Conservation (phyloP, 768 basidiomycete genomes). For the Lactarius evosmus region DNA sequence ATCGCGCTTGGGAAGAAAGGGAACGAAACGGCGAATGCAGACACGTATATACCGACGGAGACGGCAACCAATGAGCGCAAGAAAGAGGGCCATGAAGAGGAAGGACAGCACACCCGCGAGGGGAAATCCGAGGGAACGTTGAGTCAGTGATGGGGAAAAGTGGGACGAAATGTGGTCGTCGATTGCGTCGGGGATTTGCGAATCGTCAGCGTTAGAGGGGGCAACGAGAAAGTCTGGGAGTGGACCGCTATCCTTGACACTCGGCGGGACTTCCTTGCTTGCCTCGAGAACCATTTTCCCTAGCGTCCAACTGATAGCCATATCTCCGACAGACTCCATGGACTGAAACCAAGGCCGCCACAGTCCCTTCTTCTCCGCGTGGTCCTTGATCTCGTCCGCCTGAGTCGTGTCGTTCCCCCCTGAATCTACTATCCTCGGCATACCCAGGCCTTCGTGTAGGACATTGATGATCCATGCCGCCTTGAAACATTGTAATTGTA, state of each 20-base stretch:
- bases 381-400: constrained; percentile 65
- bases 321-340: constrained; percentile 85
- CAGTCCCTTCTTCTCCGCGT: constrained; percentile 81
- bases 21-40: constrained; percentile 33
- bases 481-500: constrained; percentile 99
- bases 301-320: constrained; percentile 96
- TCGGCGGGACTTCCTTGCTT: constrained; percentile 71
- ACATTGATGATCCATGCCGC: constrained; percentile 98
- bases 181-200: constrained; percentile 56
- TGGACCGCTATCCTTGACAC: constrained; percentile 47
- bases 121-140: constrained; percentile 70
- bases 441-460: constrained; percentile 91
- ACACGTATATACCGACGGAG: constrained; percentile 55
- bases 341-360: constrained; percentile 87
- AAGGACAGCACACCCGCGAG: constrained; percentile 61
- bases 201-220: constrained; percentile 42
- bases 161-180: constrained; percentile 66
- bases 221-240: constrained; percentile 55
- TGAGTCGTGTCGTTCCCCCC: constrained; percentile 73
- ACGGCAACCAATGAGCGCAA: constrained; percentile 49
- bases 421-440: constrained; percentile 86
- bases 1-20: constrained; percentile 28
- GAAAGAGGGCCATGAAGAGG: constrained; percentile 41
- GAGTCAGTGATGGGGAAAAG: constrained; percentile 58
- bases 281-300: constrained; percentile 99